Base-by-base conservation (phyloP, 2,329 filamentous ascomycete genomes). In the Lecanicillium sp. region DNA sequence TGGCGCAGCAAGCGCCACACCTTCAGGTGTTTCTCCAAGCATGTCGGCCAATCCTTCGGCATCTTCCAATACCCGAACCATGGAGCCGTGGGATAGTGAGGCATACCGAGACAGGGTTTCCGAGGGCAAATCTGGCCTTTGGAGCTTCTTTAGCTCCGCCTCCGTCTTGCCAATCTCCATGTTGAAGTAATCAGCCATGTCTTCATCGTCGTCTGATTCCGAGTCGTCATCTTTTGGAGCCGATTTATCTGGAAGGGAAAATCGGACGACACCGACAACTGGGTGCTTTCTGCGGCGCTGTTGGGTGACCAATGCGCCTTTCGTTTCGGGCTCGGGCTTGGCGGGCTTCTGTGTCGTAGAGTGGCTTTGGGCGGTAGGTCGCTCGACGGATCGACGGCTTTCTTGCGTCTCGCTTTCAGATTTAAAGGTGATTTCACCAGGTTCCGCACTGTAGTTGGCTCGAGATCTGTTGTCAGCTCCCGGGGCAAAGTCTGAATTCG, bases 181-280 rank as follows among this genome's bases (percentile, higher is more conserved):
- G 37, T 69, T 64, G 38, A 78, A 75, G 42, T 72, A 72, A 37
- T 74, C 71, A 14, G 67, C 72, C 59, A 78, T 71, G 32, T 74
- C 70, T 34, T 77, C 74, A 41, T 78, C 74, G 31, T 78, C 71
- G 36, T 77, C 73, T 0, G 71, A 75, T 33, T 71, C 69, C 2
- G 58, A 60, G 28, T 54, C 55, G 35, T 59, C 53, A 27, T 59
- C 55, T 16, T 49, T 47, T 2, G 45, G 45, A 1, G 52, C 46
- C 37, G 55, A 52, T 41, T 62, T 66, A 7, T 57, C 53, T 3
- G 67, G 65, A 16, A 71, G 35, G 15, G 59, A 54, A 35, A 70
- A 63, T 35, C 54, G 59, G 6, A 63, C 58, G 14, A 57, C 52
- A 12, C 52, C 51, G 11, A 67, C 42, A 12, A 37, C 38, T 6